phyloP scores from a whole-genome alignment of 352 stramenopile species.

The Phytophthora sp. region DNA sequence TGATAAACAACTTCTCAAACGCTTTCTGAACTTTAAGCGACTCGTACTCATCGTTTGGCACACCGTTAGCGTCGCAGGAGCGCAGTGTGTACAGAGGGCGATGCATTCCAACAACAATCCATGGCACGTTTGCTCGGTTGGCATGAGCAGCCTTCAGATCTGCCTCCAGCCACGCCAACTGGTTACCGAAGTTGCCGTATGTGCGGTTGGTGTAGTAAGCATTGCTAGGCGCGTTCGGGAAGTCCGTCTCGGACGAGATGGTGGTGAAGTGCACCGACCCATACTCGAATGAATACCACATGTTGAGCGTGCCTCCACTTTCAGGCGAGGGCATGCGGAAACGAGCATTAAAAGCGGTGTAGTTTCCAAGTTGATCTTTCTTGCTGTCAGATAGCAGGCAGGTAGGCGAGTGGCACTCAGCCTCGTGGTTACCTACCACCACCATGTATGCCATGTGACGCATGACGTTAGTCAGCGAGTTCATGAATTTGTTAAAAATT shows the following conservation, averaged over 20 bases:
- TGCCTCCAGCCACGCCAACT: constrained; percentile 53
- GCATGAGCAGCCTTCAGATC: constrained; percentile 51
- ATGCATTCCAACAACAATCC: constrained; percentile 62
- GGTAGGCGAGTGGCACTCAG: constrained; percentile 38
- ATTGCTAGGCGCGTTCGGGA: constrained; percentile 39
- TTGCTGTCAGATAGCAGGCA: constrained; percentile 34
- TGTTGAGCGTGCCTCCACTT: constrained; percentile 44
- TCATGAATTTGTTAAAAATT: constrained; percentile 77
- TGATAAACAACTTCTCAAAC: constrained; percentile 61
- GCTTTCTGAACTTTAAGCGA: constrained; percentile 47
- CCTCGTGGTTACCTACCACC: constrained; percentile 63
- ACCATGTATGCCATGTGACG: constrained; percentile 71
- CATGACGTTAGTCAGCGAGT: constrained; percentile 51
- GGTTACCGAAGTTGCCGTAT: constrained; percentile 44
- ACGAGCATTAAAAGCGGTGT: constrained; percentile 60
- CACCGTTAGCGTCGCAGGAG: constrained; percentile 37
- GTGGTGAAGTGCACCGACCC: constrained; percentile 74
- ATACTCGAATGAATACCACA: constrained; percentile 59
- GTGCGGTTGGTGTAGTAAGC: constrained; percentile 35
- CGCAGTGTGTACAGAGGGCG: constrained; percentile 53
- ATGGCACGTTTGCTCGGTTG: constrained; percentile 49
- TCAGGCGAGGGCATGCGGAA: constrained; percentile 50
- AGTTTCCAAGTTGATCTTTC: constrained; percentile 50
- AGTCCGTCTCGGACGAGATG: constrained; percentile 79
- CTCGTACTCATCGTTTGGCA: constrained; percentile 36